These are phyloP conservation scores for Komagataella populi DNA, from an alignment of 805 yeast genomes.

Conservation along the genomic window DNA sequence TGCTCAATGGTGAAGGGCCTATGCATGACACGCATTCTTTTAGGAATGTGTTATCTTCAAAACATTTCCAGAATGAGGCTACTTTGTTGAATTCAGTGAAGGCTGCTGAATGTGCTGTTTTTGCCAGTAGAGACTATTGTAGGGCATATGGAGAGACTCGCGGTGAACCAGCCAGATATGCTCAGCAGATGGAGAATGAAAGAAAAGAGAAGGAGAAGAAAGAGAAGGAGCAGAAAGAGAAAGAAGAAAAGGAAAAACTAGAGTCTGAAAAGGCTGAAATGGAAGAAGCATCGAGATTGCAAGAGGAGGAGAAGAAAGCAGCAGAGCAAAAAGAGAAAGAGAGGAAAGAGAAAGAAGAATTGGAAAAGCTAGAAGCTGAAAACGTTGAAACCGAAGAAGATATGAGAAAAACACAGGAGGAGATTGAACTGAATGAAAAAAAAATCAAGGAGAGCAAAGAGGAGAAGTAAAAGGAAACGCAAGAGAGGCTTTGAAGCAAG, in stretches of 20 bases:
- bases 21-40: not conserved
- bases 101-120: constrained; percentile 18
- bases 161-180: not conserved
- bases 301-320: not conserved
- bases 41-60: not conserved
- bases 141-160: constrained; percentile 13
- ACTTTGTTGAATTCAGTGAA: constrained; percentile 2
- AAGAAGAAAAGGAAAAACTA: not conserved
- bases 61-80: not conserved
- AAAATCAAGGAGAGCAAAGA: not conserved
- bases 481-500: not conserved
- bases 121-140: constrained; percentile 16
- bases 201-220: not conserved
- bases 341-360: not conserved
- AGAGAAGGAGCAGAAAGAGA: not conserved
- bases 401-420: not conserved
- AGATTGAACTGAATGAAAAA: not conserved
- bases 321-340: not conserved
- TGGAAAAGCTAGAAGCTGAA: not conserved
- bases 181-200: not conserved
- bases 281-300: not conserved
- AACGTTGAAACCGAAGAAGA: not conserved
- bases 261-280: not conserved
- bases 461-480: not conserved
- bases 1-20: not conserved